Percentiles rank a stretch among this genome's conserved stretches.
These are phyloP conservation scores for Potentilla sterilis DNA, from an alignment of 306 rosid genomes.

Conservation along the genomic window DNA sequence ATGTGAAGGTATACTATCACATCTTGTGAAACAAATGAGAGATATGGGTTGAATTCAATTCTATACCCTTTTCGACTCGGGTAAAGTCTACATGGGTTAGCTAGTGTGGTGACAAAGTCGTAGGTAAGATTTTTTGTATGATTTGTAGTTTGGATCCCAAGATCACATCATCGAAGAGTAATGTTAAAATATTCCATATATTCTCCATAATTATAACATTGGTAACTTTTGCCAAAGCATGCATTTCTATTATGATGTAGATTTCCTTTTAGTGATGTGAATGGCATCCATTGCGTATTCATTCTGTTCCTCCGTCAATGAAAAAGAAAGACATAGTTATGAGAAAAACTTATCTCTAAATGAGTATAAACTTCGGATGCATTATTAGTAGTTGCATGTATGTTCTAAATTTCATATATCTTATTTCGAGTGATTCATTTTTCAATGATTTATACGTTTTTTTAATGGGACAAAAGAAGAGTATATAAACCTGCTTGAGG, in stretches of 20 bases:
- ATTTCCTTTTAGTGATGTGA: slow-evolving; percentile 25
- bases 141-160: slow-evolving; percentile 18
- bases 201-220: slow-evolving; percentile 27
- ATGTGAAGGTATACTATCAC: no score
- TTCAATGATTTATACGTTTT: no score
- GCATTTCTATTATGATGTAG: slow-evolving; percentile 14
- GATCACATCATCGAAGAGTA: slow-evolving; percentile 28
- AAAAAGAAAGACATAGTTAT: neutral
- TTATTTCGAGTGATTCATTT: no score
- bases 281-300: slow-evolving; percentile 5
- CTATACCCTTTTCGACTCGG: neutral
- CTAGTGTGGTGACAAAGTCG: slow-evolving; percentile 36
- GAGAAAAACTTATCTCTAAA: no score
- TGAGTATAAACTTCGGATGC: no score
- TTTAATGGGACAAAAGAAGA: no score
- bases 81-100: no score
- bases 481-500: no score
- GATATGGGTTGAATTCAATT: neutral
- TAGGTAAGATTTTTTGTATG: slow-evolving; percentile 19
- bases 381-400: no score
- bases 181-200: neutral
- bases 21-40: no score
- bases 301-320: neutral
- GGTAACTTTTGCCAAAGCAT: neutral
- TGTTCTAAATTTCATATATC: no score